Conservation (phyloP, 495 filamentous ascomycete species). For the Penicillium salamii region DNA sequence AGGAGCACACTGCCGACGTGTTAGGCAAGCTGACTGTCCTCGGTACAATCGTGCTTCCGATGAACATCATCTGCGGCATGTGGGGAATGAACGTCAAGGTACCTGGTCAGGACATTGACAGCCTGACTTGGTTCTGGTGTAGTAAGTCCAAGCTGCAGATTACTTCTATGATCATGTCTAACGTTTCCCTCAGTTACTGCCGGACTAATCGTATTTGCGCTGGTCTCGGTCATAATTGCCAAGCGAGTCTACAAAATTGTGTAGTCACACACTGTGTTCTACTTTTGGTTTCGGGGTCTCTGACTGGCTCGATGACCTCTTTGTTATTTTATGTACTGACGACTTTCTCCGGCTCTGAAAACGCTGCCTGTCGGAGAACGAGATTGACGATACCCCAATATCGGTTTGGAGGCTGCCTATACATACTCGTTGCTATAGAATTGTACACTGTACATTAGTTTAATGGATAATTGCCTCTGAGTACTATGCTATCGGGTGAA, state of each 20-base stretch:
- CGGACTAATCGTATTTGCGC: slow-evolving; percentile 72
- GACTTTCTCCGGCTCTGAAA: background rate
- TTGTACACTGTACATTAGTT: slow-evolving; percentile 7
- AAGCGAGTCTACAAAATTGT: slow-evolving; percentile 75
- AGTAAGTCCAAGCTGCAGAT: no score
- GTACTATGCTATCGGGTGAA: no score
- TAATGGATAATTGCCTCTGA: background rate
- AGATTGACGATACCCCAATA: slow-evolving; percentile 6
- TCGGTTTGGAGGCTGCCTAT: background rate
- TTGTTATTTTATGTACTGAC: background rate
- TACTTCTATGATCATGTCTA: no score
- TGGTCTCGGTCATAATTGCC: slow-evolving; percentile 75
- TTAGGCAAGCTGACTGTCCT: slow-evolving; percentile 93
- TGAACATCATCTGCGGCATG: slow-evolving; percentile 98
- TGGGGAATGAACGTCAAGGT: slow-evolving; percentile 99
- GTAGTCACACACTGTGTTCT: slow-evolving; percentile 17
- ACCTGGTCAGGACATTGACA: slow-evolving; percentile 75
- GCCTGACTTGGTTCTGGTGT: slow-evolving; percentile 61
- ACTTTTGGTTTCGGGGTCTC: background rate
- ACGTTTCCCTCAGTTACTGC: slow-evolving; percentile 56
- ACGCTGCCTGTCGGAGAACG: background rate
- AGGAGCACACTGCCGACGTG: slow-evolving; percentile 92
- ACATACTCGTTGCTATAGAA: slow-evolving; percentile 2
- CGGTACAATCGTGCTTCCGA: slow-evolving; percentile 93
- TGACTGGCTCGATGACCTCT: slow-evolving; percentile 1